Evolutionary conservation across 176 grass and related monocot genomes (phyloP).

Genomic region (Carex kokanica): DNA sequence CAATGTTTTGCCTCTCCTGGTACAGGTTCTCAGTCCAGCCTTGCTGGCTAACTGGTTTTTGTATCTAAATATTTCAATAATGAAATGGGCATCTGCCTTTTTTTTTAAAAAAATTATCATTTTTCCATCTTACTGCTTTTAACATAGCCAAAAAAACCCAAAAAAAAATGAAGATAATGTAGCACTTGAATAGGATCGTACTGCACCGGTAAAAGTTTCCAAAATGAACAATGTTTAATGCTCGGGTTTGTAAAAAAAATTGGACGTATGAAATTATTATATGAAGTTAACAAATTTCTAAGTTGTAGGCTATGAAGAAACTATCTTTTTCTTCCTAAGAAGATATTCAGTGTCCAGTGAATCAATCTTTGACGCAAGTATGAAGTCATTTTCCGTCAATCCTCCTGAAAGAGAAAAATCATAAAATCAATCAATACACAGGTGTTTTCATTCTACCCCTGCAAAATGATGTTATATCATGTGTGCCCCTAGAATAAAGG

Average conservation of each 20-base stretch:
- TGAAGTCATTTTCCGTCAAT: slow-evolving; percentile 80
- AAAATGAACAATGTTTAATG: not conserved
- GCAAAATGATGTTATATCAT: not conserved
- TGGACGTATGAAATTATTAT: not conserved
- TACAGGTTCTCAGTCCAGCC: too few relatives aligned
- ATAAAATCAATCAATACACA: not conserved
- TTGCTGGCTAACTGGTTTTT: too few relatives aligned
- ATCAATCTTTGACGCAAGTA: slow-evolving; percentile 88
- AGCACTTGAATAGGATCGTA: not conserved
- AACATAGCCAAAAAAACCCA: not conserved
- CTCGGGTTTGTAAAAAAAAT: not conserved
- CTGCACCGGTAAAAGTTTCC: not conserved
- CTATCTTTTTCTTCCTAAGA: slow-evolving; percentile 54
- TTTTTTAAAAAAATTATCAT: too few relatives aligned
- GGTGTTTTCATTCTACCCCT: not conserved
- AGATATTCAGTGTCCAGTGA: slow-evolving; percentile 48
- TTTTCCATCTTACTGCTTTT: not conserved
- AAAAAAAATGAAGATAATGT: not conserved
- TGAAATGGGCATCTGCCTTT: too few relatives aligned
- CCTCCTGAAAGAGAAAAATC: slow-evolving; percentile 51
- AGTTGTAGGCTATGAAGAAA: not conserved
- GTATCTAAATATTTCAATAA: too few relatives aligned
- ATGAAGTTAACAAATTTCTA: not conserved
- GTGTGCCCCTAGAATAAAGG: not conserved
- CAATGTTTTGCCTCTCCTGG: not conserved